phyloP scores from a whole-genome alignment of 1,284 basidiomycete genomes.

The Chondrostereum purpureum region DNA sequence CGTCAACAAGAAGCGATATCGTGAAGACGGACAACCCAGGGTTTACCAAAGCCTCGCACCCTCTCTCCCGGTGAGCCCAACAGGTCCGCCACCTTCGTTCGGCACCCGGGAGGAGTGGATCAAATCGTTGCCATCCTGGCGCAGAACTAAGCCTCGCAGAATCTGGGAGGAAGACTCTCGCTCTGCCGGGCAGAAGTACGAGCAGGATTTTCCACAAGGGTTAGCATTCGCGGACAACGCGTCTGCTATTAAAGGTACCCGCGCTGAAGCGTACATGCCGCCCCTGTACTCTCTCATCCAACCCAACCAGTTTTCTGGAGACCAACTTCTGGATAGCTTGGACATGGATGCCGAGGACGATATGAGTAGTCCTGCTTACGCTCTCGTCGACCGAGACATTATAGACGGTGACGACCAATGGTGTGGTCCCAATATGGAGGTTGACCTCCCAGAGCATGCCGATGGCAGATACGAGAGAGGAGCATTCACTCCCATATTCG shows the following conservation, averaged over 20 bases:
- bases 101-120: conserved; percentile 67
- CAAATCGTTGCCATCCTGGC: conserved; percentile 60
- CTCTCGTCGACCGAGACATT: conserved; percentile 20
- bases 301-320: conserved; percentile 6
- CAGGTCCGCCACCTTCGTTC: conserved; percentile 55
- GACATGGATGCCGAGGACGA: conserved; percentile 37
- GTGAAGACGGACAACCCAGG: conserved; percentile 33
- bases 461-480: conserved; percentile 33
- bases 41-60: conserved; percentile 46
- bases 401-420: conserved; percentile 4
- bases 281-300: conserved; percentile 44
- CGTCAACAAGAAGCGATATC: conserved; percentile 48
- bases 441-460: background rate
- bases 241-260: conserved; percentile 74
- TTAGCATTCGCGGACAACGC: conserved; percentile 66
- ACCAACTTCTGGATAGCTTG: conserved; percentile 11
- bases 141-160: conserved; percentile 56
- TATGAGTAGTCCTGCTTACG: conserved; percentile 32
- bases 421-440: conserved; percentile 15
- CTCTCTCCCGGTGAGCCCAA: conserved; percentile 51
- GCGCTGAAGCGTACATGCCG: conserved; percentile 76
- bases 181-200: conserved; percentile 19
- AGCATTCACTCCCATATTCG: conserved; percentile 56
- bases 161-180: conserved; percentile 53
- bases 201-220: conserved; percentile 63